Evolutionary conservation across 768 basidiomycete genomes (phyloP).

Genomic region (Pisolithus microcarpus): DNA sequence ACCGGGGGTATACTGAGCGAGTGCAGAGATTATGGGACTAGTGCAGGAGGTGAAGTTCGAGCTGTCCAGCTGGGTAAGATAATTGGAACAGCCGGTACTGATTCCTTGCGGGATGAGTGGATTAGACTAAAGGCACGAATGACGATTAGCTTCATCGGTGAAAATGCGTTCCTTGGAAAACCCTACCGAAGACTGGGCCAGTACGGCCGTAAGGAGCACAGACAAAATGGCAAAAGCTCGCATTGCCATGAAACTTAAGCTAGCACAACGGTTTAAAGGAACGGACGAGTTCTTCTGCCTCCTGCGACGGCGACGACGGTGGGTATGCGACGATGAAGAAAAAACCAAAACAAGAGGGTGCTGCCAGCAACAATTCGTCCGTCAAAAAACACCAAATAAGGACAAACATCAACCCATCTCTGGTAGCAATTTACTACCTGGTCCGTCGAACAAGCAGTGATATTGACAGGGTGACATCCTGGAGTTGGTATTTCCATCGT

Average conservation of each 20-base stretch:
- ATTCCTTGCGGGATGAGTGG: conserved; percentile 66
- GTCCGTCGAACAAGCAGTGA: too few relatives aligned
- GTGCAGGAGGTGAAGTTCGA: conserved; percentile 54
- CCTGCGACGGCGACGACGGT: conserved; percentile 21
- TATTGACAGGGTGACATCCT: too few relatives aligned
- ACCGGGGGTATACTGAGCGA: conserved; percentile 46
- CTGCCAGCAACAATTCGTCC: too few relatives aligned
- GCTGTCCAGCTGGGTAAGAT: conserved; percentile 55
- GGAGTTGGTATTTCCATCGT: too few relatives aligned
- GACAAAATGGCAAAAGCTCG: conserved; percentile 49
- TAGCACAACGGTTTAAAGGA: conserved; percentile 18
- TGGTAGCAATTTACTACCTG: too few relatives aligned
- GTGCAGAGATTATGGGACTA: conserved; percentile 49
- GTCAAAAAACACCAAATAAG: too few relatives aligned
- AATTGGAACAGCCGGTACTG: conserved; percentile 45
- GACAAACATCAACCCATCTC: too few relatives aligned
- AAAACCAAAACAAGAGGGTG: background rate
- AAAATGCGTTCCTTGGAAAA: background rate
- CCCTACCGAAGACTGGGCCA: conserved; percentile 44
- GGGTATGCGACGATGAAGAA: background rate
- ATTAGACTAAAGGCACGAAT: conserved; percentile 26
- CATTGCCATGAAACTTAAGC: conserved; percentile 29
- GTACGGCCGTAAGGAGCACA: conserved; percentile 40
- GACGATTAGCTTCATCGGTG: conserved; percentile 3
- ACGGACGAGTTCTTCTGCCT: conserved; percentile 29